These are phyloP conservation scores for Coniochaeta sp. DNA, from an alignment of 2,329 filamentous ascomycete species.

Conservation along the genomic window DNA sequence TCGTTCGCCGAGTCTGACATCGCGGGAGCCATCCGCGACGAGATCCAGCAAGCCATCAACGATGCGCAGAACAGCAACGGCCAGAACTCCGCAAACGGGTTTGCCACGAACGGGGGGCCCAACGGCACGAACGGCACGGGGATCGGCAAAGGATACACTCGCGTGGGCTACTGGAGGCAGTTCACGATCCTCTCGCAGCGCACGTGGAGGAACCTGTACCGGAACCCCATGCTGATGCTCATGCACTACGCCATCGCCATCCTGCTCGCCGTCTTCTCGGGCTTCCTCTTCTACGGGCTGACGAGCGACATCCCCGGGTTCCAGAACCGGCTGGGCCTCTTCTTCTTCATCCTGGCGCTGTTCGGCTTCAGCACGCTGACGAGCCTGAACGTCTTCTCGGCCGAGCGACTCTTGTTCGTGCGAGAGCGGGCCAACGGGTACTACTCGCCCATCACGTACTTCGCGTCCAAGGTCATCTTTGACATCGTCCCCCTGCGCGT, in stretches of 20 bases:
- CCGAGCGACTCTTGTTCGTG: constrained; percentile 84
- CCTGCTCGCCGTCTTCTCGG: constrained; percentile 84
- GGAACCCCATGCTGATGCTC: constrained; percentile 96
- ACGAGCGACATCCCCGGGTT: constrained; percentile 96
- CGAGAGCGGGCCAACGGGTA: constrained; percentile 95
- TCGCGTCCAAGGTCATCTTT: constrained; percentile 93
- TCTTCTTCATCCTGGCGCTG: constrained; percentile 93
- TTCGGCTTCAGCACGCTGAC: constrained; percentile 97
- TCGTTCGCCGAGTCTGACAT: constrained; percentile 75
- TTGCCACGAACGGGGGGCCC: constrained; percentile 29
- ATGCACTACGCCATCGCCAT: constrained; percentile 98
- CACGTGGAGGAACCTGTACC: constrained; percentile 95
- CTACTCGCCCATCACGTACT: constrained; percentile 90
- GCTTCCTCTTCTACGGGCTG: constrained; percentile 91
- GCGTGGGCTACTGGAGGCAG: constrained; percentile 72
- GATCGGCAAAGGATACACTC: constrained; percentile 73
- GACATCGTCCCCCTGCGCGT: constrained; percentile 93
- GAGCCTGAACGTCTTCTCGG: constrained; percentile 85
- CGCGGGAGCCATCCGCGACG: constrained; percentile 63
- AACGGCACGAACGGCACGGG: constrained; percentile 41
- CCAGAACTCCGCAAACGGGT: constrained; percentile 47
- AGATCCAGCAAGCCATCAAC: constrained; percentile 65
- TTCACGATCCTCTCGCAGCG: constrained; percentile 84
- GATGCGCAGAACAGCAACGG: constrained; percentile 62
- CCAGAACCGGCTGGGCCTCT: constrained; percentile 92